phyloP scores from a whole-genome alignment of 2,329 filamentous ascomycete genomes.

The Epichloe sp. region DNA sequence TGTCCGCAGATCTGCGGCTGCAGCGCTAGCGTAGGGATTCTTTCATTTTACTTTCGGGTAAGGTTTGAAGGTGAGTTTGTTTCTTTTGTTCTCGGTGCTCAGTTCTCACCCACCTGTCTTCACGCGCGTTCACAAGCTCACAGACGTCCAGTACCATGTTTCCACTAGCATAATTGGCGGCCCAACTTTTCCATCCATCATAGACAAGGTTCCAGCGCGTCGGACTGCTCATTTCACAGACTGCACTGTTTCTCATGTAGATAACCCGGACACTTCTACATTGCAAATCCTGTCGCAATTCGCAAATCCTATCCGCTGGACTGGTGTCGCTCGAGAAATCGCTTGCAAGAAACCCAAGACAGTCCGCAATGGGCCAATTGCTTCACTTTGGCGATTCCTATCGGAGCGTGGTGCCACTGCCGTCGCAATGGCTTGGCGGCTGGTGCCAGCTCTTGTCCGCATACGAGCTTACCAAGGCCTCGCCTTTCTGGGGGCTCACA shows the following conservation, averaged over 20 bases:
- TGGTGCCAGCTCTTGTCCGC: neutral
- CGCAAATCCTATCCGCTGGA: neutral
- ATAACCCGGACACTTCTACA: neutral
- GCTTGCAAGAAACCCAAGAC: neutral
- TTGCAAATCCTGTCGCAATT: neutral
- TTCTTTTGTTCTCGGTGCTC: neutral
- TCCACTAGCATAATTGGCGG: neutral
- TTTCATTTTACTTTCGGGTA: constrained; percentile 3
- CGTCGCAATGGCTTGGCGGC: neutral
- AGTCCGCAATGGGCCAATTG: neutral
- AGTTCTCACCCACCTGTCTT: no score
- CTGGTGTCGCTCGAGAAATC: neutral
- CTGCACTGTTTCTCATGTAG: neutral
- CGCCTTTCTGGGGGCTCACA: neutral
- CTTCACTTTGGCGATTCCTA: neutral
- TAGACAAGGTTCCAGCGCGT: neutral
- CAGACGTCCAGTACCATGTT: neutral
- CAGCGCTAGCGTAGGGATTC: constrained; percentile 8
- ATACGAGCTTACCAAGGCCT: constrained; percentile 1
- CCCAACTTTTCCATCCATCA: neutral
- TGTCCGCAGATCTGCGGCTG: constrained; percentile 11
- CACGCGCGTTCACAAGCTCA: neutral
- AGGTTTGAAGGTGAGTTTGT: neutral
- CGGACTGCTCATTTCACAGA: neutral
- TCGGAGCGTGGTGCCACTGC: neutral